Evolutionary conservation across 805 yeast species (phyloP), one percentile per base, ranked within the genome.

Genomic region (Saccharomyces eubayanus): DNA sequence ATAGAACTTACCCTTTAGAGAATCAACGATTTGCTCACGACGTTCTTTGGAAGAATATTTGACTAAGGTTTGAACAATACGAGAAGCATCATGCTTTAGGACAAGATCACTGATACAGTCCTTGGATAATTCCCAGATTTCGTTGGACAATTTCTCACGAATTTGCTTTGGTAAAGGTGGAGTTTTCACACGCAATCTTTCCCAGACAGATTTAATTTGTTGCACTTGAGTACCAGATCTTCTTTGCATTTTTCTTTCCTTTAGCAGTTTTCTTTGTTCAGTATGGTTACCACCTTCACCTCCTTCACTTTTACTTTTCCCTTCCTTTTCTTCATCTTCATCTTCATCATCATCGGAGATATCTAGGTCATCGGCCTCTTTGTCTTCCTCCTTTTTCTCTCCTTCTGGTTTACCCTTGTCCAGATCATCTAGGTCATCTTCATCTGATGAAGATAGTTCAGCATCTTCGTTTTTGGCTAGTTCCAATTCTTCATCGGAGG

Each of bases 31-130:
- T 27, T 75, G 75, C 28, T 82, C 85, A 73, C 96, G 82, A 74
- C 90, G 83, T 51, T 83, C 88, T 65, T 85, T 88, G 41, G 86
- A 76, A 11, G 94, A 84, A 68, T 87, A 89, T 70, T 92, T 92
- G 57, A 92, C 84, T 60, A 92, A 78, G 1, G 97, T 90, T 73
- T 92, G 99, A 46, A 92, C 95, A 53, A 92, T 92, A 74, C 99
- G 82, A 27, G 97, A 89, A 9, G 97, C 92, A 76, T 92, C 98
- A 68, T 92, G 99, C 75, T 94, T 90, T 74, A 92, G 71, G 31
- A 92, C 97, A 60, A 92, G 78, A 63, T 92, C 97, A 57, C 81
- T 80, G 53, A 90, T 78, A 51, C 84, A 82, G 63, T 85, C 89
- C 63, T 86, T 81, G 50, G 95, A 76, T 56, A 89, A 77, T 27